phyloP scores from a whole-genome alignment of 2,329 filamentous ascomycete species.

The Hymenoscyphus linearis region DNA sequence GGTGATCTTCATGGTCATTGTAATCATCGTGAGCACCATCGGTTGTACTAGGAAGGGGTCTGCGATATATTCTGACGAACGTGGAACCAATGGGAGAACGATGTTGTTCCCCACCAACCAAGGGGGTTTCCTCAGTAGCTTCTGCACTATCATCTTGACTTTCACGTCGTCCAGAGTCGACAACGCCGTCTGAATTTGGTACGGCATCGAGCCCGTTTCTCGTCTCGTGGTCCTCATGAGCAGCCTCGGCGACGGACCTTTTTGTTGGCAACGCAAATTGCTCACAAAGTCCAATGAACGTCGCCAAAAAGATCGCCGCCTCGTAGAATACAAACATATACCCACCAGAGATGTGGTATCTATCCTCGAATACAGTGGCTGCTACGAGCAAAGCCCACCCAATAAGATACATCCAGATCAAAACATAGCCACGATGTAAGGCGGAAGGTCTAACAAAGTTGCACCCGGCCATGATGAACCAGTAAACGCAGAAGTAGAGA shows the following conservation, averaged over 20 bases:
- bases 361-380: slow-evolving; percentile 70
- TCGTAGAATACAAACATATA: slow-evolving; percentile 82
- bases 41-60: slow-evolving; percentile 21
- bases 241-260: slow-evolving; percentile 57
- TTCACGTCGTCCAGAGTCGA: slow-evolving; percentile 25
- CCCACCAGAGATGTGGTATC: slow-evolving; percentile 65
- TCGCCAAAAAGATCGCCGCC: slow-evolving; percentile 66
- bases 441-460: slow-evolving; percentile 80
- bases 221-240: slow-evolving; percentile 45
- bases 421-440: slow-evolving; percentile 72
- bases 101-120: slow-evolving; percentile 38
- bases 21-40: slow-evolving; percentile 26
- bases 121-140: slow-evolving; percentile 49
- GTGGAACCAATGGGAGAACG: slow-evolving; percentile 51
- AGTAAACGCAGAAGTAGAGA: slow-evolving; percentile 73
- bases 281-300: slow-evolving; percentile 73
- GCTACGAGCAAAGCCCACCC: slow-evolving; percentile 69
- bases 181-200: slow-evolving; percentile 34
- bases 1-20: slow-evolving; percentile 34
- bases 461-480: slow-evolving; percentile 75
- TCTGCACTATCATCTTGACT: slow-evolving; percentile 28
- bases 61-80: slow-evolving; percentile 48
- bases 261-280: slow-evolving; percentile 72
- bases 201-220: slow-evolving; percentile 34
- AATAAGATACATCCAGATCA: slow-evolving; percentile 78